Evolutionary conservation across 1,284 basidiomycete species (phyloP), one percentile per base, ranked within the genome.

Genomic region (Crepidotus sp.): DNA sequence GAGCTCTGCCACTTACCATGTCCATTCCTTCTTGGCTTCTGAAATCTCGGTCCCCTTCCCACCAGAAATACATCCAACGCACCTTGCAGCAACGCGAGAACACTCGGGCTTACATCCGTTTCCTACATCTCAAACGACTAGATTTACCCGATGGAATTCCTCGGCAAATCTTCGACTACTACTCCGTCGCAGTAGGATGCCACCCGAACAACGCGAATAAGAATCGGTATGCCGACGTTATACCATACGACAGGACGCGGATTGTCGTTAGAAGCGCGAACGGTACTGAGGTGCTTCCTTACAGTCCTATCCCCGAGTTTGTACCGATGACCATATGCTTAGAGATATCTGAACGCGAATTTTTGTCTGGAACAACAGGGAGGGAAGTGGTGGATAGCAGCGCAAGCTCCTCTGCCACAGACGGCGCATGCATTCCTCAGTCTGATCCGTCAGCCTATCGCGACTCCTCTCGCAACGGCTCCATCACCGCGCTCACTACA

Each of bases 221-320:
- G 29, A 88, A 89, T 63, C 79, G 88, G n/a, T 91, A 91, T 55
- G 42, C 58, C 26, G 75, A 86, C 54, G 71, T 91, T 40, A 65
- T 74, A 39, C 83, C 88, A 0, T 92, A 89, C 59, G 84, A 92
- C 61, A 72, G 82, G 41, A 90, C 83, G 1, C 73, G 83, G 7
- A 77, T 87, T 18, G 57, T 73, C 9, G 69, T 80, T 59, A n/a
- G n/a, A 14, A 47, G 24, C 11, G 3, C 18, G 34, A 11, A 59
- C 18, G 55, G 31, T 29, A 15, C 24, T 7, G 13, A 42, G 43
- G 48, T 46, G 39, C 48, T 17, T 40, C 13, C 9, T 32, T 9
- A n/a, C 4, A 24, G 21, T 10, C 26, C 11, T 24, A 14, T 39
- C 54, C 40, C 31, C 32, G 42, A 40, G n/a, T 45, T 50, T 10